phyloP scores from a whole-genome alignment of 257 asterid species.

The Knoxia roxburghii region DNA sequence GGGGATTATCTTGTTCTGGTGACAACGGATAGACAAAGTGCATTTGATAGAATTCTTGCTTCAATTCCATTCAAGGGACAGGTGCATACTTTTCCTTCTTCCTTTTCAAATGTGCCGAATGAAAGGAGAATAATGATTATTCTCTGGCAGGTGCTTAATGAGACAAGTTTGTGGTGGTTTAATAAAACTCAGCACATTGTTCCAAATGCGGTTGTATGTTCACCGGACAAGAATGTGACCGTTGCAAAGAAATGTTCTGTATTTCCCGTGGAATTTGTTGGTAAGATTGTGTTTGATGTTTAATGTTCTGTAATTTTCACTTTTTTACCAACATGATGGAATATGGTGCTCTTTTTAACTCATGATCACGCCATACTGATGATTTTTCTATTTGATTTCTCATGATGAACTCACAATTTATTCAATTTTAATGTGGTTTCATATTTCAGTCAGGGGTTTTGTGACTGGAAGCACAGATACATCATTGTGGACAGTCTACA shows the following conservation, averaged over 20 bases:
- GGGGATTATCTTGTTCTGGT: slow-evolving; percentile 82
- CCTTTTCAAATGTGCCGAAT: background rate
- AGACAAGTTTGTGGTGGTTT: slow-evolving; percentile 96
- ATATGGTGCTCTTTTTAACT: background rate
- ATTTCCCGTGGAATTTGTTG: slow-evolving; percentile 95
- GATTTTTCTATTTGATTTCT: background rate
- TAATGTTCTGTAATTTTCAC: too few relatives aligned
- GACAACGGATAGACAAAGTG: slow-evolving; percentile 93
- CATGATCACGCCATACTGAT: background rate
- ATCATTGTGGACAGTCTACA: slow-evolving; percentile 93
- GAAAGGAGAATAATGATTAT: background rate
- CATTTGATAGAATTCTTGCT: slow-evolving; percentile 91
- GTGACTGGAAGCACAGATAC: slow-evolving; percentile 98
- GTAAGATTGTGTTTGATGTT: slow-evolving; percentile 35
- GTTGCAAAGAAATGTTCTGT: slow-evolving; percentile 94
- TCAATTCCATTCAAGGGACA: slow-evolving; percentile 96
- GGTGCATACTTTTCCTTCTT: slow-evolving; percentile 26
- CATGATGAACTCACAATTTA: slow-evolving; percentile 1
- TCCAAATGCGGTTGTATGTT: slow-evolving; percentile 74
- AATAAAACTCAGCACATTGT: slow-evolving; percentile 67
- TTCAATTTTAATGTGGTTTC: slow-evolving; percentile 9
- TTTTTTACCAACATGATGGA: background rate
- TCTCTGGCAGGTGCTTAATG: slow-evolving; percentile 71
- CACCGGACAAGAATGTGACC: slow-evolving; percentile 85
- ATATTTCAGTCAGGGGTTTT: slow-evolving; percentile 71